Conservation (phyloP, 768 basidiomycete genomes). For the Psilocybe subaeruginosa region DNA sequence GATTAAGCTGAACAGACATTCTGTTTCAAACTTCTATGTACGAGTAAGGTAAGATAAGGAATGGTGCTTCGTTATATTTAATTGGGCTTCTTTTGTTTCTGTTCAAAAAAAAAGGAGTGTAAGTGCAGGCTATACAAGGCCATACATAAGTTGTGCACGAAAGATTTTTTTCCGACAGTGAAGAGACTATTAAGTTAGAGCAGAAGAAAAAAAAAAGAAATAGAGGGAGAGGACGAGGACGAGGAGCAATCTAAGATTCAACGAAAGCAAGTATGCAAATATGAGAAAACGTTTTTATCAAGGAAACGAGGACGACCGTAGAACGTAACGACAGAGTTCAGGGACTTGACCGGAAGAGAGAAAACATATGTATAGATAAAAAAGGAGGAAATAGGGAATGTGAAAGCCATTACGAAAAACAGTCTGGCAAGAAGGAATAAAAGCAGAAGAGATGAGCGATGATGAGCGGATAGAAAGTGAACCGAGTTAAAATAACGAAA, state of each 20-base stretch:
- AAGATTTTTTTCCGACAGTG: conserved; percentile 13
- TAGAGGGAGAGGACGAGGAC: conserved; percentile 1
- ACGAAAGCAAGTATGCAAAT: conserved; percentile 23
- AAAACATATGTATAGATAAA: conserved; percentile 6
- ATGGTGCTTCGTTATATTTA: not conserved
- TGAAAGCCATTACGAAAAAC: conserved; percentile 25
- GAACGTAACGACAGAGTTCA: conserved; percentile 18
- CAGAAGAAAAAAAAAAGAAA: conserved; percentile 3
- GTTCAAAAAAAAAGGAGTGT: conserved; percentile 13
- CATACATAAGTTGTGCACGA: conserved; percentile 18
- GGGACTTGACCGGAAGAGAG: conserved; percentile 9
- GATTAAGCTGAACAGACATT: too few relatives aligned
- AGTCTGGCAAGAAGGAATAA: conserved; percentile 21
- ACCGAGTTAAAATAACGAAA: conserved; percentile 3
- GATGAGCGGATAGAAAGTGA: conserved; percentile 18
- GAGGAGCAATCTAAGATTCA: conserved; percentile 16
- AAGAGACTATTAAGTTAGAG: conserved; percentile 18
- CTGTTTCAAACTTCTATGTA: too few relatives aligned
- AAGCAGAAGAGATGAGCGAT: conserved; percentile 17
- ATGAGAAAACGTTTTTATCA: conserved; percentile 6
- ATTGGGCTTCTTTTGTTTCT: too few relatives aligned
- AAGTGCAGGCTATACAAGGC: conserved; percentile 21
- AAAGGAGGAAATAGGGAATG: conserved; percentile 22
- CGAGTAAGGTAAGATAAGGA: not conserved
- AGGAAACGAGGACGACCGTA: conserved; percentile 5